phyloP scores from a whole-genome alignment of 805 yeast genomes.

The Blastobotrys terrestris region DNA sequence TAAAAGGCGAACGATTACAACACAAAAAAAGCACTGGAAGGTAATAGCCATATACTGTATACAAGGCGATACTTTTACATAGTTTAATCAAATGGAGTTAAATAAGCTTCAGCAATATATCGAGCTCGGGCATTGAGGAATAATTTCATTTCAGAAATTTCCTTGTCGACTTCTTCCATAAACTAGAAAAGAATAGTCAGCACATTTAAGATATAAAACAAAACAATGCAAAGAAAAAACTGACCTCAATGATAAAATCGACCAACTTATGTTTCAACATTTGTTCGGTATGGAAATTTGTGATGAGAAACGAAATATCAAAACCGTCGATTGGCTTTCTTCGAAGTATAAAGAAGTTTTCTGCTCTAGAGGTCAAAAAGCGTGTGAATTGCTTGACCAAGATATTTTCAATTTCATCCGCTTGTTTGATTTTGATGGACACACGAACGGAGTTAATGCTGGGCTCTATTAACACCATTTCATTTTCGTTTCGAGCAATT shows the following conservation, averaged over 20 bases:
- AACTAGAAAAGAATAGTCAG: slow-evolving; percentile 36
- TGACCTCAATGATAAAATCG: slow-evolving; percentile 81
- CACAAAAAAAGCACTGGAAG: no score
- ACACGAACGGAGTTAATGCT: slow-evolving; percentile 89
- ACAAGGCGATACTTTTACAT: slow-evolving; percentile 1
- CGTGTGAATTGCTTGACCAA: slow-evolving; percentile 92
- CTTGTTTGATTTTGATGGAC: slow-evolving; percentile 89
- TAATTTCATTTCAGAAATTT: slow-evolving; percentile 95
- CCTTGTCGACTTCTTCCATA: slow-evolving; percentile 99
- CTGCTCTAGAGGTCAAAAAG: slow-evolving; percentile 92
- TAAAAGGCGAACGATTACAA: no score
- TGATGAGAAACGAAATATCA: slow-evolving; percentile 87
- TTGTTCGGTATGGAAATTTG: slow-evolving; percentile 90
- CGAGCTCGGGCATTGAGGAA: slow-evolving; percentile 96
- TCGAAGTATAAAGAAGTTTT: slow-evolving; percentile 84
- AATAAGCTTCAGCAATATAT: slow-evolving; percentile 92
- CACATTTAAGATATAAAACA: not conserved
- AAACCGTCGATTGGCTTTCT: slow-evolving; percentile 82
- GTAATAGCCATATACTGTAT: no score
- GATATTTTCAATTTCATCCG: slow-evolving; percentile 93
- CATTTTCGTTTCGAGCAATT: slow-evolving; percentile 89
- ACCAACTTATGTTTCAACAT: slow-evolving; percentile 94
- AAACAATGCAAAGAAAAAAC: not conserved
- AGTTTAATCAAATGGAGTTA: slow-evolving; percentile 73
- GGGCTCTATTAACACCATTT: slow-evolving; percentile 86